Percentiles rank a stretch among this genome's conserved stretches.
These are phyloP conservation scores for Sporothrix brasiliensis DNA, from an alignment of 2,329 filamentous ascomycete species.

Conservation along the genomic window DNA sequence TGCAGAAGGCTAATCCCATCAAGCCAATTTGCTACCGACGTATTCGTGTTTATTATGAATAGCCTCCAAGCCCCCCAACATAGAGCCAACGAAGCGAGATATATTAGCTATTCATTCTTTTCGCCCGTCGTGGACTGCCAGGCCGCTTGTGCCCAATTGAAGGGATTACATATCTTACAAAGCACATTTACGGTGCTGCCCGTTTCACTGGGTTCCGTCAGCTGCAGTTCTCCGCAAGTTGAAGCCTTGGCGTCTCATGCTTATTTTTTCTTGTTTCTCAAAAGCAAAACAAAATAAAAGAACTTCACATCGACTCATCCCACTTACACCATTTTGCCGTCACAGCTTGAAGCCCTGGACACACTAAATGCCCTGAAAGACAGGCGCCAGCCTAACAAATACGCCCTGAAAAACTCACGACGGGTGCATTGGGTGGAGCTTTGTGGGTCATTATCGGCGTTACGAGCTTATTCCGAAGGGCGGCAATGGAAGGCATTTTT, in stretches of 20 bases:
- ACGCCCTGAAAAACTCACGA: constrained; percentile 1
- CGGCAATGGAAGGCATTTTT: constrained; percentile 12
- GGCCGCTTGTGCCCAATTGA: not conserved
- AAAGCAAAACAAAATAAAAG: not conserved
- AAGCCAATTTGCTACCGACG: not conserved
- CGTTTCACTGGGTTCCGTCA: not conserved
- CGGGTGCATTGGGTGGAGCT: not conserved
- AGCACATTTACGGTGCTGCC: not conserved
- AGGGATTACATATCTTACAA: not conserved
- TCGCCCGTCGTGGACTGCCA: not conserved
- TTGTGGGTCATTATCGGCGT: not conserved
- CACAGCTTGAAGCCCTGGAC: not conserved
- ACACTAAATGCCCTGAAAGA: not conserved
- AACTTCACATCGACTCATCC: not conserved
- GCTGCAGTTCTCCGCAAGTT: not conserved
- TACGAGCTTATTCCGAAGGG: constrained; percentile 23
- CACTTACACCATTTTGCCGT: constrained; percentile 1
- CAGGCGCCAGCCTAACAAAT: not conserved
- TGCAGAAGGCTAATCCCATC: not conserved
- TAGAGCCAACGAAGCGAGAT: not conserved
- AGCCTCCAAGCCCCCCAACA: not conserved
- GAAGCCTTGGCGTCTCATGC: not conserved
- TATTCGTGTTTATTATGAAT: not conserved
- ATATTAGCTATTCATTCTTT: not conserved
- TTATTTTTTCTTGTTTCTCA: not conserved